Percentiles rank a stretch among this genome's conserved stretches.
Evolutionary conservation across 371 early-diverging fungal genomes (phyloP).

Genomic region (Rozella allomycis): DNA sequence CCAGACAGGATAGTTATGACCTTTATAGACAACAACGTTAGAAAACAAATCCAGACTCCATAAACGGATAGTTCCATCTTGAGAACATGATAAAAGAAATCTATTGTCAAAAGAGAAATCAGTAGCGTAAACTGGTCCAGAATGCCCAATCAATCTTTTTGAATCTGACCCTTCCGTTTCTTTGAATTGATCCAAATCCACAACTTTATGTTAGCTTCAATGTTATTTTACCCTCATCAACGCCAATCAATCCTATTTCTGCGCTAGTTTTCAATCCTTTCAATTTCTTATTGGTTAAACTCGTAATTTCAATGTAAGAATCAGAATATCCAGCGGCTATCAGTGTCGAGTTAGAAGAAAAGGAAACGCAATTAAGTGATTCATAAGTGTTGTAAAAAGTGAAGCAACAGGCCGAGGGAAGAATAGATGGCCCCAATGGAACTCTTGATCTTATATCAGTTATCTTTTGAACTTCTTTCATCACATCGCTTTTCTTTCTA

Average conservation of each 20-base stretch:
- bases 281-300: not conserved
- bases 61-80: constrained; percentile 86
- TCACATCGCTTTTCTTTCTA: constrained; percentile 45
- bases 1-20: constrained; percentile 97
- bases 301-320: constrained; percentile 40
- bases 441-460: constrained; percentile 66
- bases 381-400: constrained; percentile 92
- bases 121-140: constrained; percentile 83
- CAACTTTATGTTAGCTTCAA: too few relatives aligned
- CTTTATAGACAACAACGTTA: constrained; percentile 80
- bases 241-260: not conserved
- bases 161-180: constrained; percentile 27
- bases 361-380: constrained; percentile 39
- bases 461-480: constrained; percentile 45
- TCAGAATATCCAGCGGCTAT: constrained; percentile 74
- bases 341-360: constrained; percentile 45
- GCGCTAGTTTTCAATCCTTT: not conserved
- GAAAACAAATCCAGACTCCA: constrained; percentile 84
- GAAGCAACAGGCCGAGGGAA: constrained; percentile 88
- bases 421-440: constrained; percentile 40
- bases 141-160: constrained; percentile 68
- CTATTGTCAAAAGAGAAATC: constrained; percentile 73
- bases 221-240: not conserved
- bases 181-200: too few relatives aligned
- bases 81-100: constrained; percentile 78